Evolutionary conservation across 2,329 filamentous ascomycete genomes (phyloP).

Genomic region (Verticillium zaregamsianum): DNA sequence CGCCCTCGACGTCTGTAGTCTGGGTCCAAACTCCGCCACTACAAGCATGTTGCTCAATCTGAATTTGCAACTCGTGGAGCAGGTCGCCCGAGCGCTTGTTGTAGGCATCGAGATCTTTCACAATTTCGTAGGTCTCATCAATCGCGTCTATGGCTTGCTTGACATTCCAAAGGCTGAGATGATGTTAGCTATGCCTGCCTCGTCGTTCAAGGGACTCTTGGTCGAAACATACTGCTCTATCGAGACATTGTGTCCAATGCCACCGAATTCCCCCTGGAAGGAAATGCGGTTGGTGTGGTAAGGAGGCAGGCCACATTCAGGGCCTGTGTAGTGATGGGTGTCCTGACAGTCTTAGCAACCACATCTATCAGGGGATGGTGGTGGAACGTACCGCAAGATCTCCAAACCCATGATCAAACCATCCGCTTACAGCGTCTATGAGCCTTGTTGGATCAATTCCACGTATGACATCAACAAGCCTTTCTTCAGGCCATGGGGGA

Average conservation of each 20-base stretch:
- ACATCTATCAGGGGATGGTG: background rate
- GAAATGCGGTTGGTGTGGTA: constrained; percentile 58
- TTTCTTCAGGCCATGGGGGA: constrained; percentile 49
- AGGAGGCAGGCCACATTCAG: constrained; percentile 65
- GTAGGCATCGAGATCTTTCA: constrained; percentile 53
- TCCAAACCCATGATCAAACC: constrained; percentile 64
- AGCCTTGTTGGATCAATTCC: constrained; percentile 60
- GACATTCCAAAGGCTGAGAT: constrained; percentile 60
- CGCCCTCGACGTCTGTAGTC: constrained; percentile 70
- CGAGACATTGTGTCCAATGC: constrained; percentile 61
- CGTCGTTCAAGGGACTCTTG: background rate
- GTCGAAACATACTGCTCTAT: constrained; percentile 48
- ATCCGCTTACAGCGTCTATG: constrained; percentile 60
- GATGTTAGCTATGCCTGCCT: background rate
- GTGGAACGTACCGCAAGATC: constrained; percentile 46
- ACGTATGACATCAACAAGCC: constrained; percentile 50
- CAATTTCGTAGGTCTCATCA: constrained; percentile 65
- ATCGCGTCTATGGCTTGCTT: constrained; percentile 53
- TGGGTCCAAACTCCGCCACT: constrained; percentile 69
- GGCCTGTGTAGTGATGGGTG: constrained; percentile 68
- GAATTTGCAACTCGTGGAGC: constrained; percentile 56
- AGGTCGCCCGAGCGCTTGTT: constrained; percentile 62
- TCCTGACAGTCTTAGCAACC: constrained; percentile 35
- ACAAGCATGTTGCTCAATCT: constrained; percentile 58
- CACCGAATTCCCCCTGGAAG: constrained; percentile 69